Percentiles rank a stretch among this genome's conserved stretches.
These are phyloP conservation scores for Tylopilus plumbeoviolaceoides DNA, from an alignment of 768 basidiomycete species.

Conservation along the genomic window DNA sequence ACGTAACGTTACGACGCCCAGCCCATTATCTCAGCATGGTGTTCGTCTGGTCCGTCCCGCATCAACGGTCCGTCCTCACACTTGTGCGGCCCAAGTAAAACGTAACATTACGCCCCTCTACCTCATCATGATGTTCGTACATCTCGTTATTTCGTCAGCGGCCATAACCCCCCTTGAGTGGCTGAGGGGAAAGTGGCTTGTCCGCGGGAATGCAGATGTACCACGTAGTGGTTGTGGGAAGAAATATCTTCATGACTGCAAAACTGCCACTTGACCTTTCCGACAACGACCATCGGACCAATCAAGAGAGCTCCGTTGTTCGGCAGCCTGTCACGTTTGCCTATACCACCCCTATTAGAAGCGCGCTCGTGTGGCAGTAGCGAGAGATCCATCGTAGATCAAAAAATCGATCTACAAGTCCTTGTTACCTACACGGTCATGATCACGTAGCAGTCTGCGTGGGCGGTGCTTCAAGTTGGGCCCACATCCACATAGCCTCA, in stretches of 20 bases:
- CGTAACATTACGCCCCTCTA: conserved; percentile 17
- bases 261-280: neutral
- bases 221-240: conserved; percentile 23
- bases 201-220: conserved; percentile 21
- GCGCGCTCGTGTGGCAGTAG: neutral
- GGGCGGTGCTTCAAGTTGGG: neutral
- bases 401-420: conserved; percentile 8
- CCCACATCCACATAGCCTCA: neutral
- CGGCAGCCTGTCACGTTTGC: neutral
- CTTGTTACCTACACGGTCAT: neutral
- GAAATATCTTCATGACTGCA: neutral
- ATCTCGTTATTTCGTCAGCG: conserved; percentile 19
- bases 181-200: conserved; percentile 3
- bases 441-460: conserved; percentile 2
- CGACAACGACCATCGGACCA: neutral
- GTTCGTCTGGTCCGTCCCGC: conserved; percentile 31
- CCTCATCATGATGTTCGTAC: conserved; percentile 8
- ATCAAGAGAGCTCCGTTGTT: neutral
- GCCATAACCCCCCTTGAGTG: conserved; percentile 9
- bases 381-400: conserved; percentile 11
- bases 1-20: conserved; percentile 1
- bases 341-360: conserved; percentile 7
- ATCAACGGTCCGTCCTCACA: conserved; percentile 6
- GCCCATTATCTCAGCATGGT: neutral
- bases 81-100: conserved; percentile 5